Evolutionary conservation across 768 basidiomycete species (phyloP).

Genomic region (Gautieria morchelliformis): DNA sequence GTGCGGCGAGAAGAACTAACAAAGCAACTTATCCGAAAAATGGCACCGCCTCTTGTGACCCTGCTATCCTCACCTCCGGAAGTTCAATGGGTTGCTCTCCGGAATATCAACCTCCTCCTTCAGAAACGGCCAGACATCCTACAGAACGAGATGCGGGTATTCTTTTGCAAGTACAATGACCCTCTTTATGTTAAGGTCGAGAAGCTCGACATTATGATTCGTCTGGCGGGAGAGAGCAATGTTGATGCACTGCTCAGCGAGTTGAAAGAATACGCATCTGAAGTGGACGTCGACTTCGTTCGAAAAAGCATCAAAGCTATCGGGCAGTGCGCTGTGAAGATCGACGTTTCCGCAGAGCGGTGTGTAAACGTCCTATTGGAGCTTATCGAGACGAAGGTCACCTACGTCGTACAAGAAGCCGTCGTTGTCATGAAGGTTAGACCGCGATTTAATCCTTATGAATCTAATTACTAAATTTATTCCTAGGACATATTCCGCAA

Average conservation of each 20-base stretch:
- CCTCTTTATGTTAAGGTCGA: constrained; percentile 98
- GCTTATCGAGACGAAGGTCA: constrained; percentile 85
- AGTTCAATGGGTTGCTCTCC: constrained; percentile 95
- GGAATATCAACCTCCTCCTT: constrained; percentile 92
- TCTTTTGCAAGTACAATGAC: constrained; percentile 99
- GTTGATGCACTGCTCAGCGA: constrained; percentile 93
- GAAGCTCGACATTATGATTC: constrained; percentile 97
- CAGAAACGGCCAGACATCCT: constrained; percentile 89
- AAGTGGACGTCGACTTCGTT: constrained; percentile 98
- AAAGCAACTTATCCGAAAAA: constrained; percentile 83
- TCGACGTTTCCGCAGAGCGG: constrained; percentile 84
- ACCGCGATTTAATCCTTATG: neutral
- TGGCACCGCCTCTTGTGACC: constrained; percentile 95
- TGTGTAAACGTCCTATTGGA: constrained; percentile 93
- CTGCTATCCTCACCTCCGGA: constrained; percentile 94
- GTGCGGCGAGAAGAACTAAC: constrained; percentile 76
- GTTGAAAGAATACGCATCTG: constrained; percentile 90
- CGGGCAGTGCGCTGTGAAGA: constrained; percentile 92
- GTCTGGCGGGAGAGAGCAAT: constrained; percentile 82
- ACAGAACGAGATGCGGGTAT: constrained; percentile 95
- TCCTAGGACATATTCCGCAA: constrained; percentile 92
- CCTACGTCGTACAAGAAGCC: constrained; percentile 96
- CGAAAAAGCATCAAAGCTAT: constrained; percentile 91
- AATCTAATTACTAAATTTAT: neutral
- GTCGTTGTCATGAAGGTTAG: constrained; percentile 97